A percentile compares a stretch with the other conserved stretches of the same genome.
Evolutionary conservation across 225 moss, liverwort and hornwort genomes (phyloP).

Genomic region (Climacium dendroides): DNA sequence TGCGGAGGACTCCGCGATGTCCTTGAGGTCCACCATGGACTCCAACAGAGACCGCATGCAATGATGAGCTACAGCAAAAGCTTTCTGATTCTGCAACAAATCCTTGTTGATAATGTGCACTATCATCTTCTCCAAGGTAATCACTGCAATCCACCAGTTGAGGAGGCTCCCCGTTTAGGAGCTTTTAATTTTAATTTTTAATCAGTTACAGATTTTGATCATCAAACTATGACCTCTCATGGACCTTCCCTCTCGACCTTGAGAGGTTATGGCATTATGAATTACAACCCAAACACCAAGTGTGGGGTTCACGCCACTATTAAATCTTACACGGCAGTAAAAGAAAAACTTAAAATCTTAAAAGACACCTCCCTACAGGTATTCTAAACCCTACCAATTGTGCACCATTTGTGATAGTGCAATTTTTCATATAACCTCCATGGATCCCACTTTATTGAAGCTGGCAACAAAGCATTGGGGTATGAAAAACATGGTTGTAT

Average conservation of each 20-base stretch:
- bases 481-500: background rate
- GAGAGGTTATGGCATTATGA: background rate
- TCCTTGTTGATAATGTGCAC: conserved; percentile 41
- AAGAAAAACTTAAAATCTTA: background rate
- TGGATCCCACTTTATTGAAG: background rate
- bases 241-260: background rate
- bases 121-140: conserved; percentile 47
- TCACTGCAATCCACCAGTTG: conserved; percentile 34
- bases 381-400: background rate
- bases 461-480: background rate
- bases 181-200: background rate
- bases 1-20: conserved; percentile 11
- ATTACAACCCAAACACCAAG: background rate
- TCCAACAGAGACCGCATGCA: conserved; percentile 67
- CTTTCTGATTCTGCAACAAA: conserved; percentile 38
- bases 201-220: background rate
- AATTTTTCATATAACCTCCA: background rate
- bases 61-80: conserved; percentile 43
- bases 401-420: background rate
- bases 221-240: background rate
- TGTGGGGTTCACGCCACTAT: background rate
- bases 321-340: background rate
- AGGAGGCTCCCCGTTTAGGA: background rate
- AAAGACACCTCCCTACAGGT: background rate
- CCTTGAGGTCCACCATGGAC: conserved; percentile 73